Conservation (phyloP, 2,329 filamentous ascomycete genomes). For the Dryadomyces quercivorus region DNA sequence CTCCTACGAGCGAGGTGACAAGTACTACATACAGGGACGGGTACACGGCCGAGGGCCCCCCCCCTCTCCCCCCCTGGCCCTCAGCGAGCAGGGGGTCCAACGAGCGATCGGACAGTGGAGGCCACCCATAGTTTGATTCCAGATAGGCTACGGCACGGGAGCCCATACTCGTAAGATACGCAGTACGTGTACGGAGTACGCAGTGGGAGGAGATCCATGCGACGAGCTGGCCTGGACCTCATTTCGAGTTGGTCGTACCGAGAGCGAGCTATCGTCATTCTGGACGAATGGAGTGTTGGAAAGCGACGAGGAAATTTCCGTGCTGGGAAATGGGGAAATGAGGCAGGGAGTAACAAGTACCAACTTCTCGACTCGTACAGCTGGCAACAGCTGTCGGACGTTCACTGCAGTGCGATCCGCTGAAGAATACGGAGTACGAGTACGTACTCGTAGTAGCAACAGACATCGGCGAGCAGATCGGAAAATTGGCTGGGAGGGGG, state of each 20-base stretch:
- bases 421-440: not conserved
- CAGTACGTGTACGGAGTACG: not conserved
- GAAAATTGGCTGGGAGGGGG: not conserved
- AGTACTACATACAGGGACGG: not conserved
- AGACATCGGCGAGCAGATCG: not conserved
- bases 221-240: too few relatives aligned
- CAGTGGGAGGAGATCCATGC: not conserved
- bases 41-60: not conserved
- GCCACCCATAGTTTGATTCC: not conserved
- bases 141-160: not conserved
- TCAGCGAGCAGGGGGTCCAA: not conserved
- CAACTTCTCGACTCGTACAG: too few relatives aligned
- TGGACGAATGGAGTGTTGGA: too few relatives aligned
- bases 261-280: too few relatives aligned
- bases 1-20: not conserved
- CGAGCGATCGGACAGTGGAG: constrained; percentile 1
- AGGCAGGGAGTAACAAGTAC: too few relatives aligned
- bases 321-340: too few relatives aligned
- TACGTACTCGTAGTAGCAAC: too few relatives aligned
- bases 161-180: not conserved
- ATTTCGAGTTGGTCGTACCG: too few relatives aligned
- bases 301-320: too few relatives aligned
- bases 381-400: too few relatives aligned
- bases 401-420: not conserved
- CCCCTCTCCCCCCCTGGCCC: not conserved